Base-by-base conservation (phyloP, 2,329 filamentous ascomycete genomes). In the Aspergillus intermedius region DNA sequence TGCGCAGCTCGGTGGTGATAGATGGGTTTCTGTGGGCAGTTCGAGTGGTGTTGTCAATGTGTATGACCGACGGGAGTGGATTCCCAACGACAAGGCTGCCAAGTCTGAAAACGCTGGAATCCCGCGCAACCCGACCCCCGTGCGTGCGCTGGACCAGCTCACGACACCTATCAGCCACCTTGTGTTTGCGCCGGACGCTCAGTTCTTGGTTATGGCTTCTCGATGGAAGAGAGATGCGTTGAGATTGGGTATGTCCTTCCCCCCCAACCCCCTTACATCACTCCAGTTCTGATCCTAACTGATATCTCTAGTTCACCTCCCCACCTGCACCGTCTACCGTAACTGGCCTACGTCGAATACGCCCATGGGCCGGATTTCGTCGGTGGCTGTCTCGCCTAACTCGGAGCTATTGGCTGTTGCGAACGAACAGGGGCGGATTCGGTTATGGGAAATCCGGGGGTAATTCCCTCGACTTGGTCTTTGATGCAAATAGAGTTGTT, bases 261-360 rank as follows among this genome's bases (percentile, higher is more conserved):
- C n/a, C n/a, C 6, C 44, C 22, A 19, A 19, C 46, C 19, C n/a
- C 40, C 40, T 17, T 35, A n/a, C n/a, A 3, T 21, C 37, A n/a
- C 28, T 22, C n/a, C 15, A 17, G 7, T 19, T 35, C 30, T 8
- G 8, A 22, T 8, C 37, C 48, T 57, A 48, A 56, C 49, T 19
- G 37, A 25, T 25, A 47, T 46, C 13, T 45, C 22, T 56, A 73
- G 89, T 91, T 28, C 93, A 98, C 69, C 73, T 98, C 57, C 91
- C 91, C 0, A 91, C 82, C 58, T 95, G 90, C 68, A 95, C 90
- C 1, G 88, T 97, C 17, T 98, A 93, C 77, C 83, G 85, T 61
- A 98, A 98, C 70, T 98, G 93, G 93, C 93, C 93, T 21, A 98
- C 91, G 47, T 81, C 83, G 54, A 84, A 87, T 66, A 98, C 93